phyloP scores from a whole-genome alignment of 2,329 filamentous ascomycete genomes.

The Gaeumannomyces tritici region DNA sequence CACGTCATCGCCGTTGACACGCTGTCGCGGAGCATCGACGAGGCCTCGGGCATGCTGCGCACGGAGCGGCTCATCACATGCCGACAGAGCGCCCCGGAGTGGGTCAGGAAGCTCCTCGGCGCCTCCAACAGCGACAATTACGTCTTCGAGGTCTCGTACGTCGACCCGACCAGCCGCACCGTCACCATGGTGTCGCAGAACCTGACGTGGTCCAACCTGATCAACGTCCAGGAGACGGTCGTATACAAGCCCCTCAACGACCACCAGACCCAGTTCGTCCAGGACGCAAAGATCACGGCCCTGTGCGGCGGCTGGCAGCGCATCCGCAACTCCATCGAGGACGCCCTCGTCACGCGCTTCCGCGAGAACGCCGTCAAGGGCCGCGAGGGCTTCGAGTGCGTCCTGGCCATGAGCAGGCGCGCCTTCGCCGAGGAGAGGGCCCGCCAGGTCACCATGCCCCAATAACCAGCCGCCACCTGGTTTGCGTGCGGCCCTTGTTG shows the following conservation, averaged over 20 bases:
- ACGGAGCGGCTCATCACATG: slow-evolving; percentile 55
- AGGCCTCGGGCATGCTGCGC: slow-evolving; percentile 47
- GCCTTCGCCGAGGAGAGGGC: slow-evolving; percentile 87
- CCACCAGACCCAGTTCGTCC: slow-evolving; percentile 68
- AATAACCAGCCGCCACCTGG: background rate
- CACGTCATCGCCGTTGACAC: slow-evolving; percentile 96
- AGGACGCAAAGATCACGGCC: slow-evolving; percentile 87
- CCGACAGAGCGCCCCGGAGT: slow-evolving; percentile 59
- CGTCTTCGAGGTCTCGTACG: slow-evolving; percentile 93
- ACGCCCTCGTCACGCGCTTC: slow-evolving; percentile 78
- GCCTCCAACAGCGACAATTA: slow-evolving; percentile 62
- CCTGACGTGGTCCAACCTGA: slow-evolving; percentile 81
- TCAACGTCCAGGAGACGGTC: slow-evolving; percentile 89
- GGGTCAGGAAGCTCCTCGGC: slow-evolving; percentile 73
- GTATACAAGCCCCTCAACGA: slow-evolving; percentile 59
- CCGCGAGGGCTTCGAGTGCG: slow-evolving; percentile 88
- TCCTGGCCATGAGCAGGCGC: slow-evolving; percentile 84
- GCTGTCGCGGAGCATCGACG: slow-evolving; percentile 56
- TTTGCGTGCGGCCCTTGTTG: background rate
- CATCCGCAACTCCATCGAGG: slow-evolving; percentile 93
- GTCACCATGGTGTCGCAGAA: slow-evolving; percentile 97
- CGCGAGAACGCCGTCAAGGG: slow-evolving; percentile 85
- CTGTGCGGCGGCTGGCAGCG: slow-evolving; percentile 95
- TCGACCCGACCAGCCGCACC: slow-evolving; percentile 72
- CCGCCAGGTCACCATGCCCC: slow-evolving; percentile 29